phyloP scores from a whole-genome alignment of 2,329 filamentous ascomycete species.

The Raffaelea ambrosiae region DNA sequence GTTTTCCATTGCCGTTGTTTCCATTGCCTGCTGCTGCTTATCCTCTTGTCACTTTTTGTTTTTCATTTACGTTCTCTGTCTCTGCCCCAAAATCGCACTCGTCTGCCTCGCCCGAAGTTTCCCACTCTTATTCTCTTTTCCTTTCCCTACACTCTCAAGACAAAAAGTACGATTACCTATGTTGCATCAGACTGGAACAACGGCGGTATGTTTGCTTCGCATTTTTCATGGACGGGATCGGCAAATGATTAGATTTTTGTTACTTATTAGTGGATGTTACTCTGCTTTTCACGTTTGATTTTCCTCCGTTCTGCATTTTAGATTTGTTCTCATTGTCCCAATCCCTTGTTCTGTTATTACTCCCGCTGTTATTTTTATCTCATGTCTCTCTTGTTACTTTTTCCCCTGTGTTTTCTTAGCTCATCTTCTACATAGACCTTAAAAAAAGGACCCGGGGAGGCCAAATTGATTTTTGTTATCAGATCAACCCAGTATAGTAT shows the following conservation, averaged over 20 bases:
- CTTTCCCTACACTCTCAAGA: neutral
- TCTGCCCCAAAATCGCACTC: neutral
- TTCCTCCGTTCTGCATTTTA: neutral
- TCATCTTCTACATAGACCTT: neutral
- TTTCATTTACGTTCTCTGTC: slow-evolving; percentile 3
- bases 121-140: neutral
- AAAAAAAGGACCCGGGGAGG: neutral
- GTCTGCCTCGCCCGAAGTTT: slow-evolving; percentile 6
- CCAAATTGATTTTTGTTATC: neutral
- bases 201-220: slow-evolving; percentile 25
- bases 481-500: too few relatives aligned
- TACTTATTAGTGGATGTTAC: slow-evolving; percentile 4
- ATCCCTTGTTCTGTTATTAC: neutral
- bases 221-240: slow-evolving; percentile 23
- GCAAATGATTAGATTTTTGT: slow-evolving; percentile 24
- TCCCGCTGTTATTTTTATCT: neutral
- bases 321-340: neutral
- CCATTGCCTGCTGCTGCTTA: slow-evolving; percentile 3
- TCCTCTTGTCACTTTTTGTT: slow-evolving; percentile 11
- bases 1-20: slow-evolving; percentile 1
- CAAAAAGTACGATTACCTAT: slow-evolving; percentile 22
- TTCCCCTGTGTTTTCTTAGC: neutral
- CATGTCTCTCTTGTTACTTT: neutral
- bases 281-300: neutral
- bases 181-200: slow-evolving; percentile 28